Evolutionary conservation across 2,329 filamentous ascomycete species (phyloP).

Genomic region (Beauveria asiatica): DNA sequence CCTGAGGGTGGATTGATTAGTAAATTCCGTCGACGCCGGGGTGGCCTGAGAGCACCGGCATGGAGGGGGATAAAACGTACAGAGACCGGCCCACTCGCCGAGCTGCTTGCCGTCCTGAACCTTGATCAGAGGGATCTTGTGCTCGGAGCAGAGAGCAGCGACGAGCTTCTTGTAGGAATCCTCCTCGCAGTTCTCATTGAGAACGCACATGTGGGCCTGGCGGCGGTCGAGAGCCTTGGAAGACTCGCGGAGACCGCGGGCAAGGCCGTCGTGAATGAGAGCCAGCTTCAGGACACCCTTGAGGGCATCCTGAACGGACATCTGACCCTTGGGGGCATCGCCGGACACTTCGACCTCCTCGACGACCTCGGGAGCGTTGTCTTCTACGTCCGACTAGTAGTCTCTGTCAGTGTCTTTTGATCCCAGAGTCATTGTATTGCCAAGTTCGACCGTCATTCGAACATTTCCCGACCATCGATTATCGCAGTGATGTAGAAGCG

Average conservation of each 20-base stretch:
- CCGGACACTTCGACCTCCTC: conserved; percentile 94
- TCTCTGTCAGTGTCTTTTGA: conserved; percentile 10
- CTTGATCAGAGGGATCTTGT: conserved; percentile 99
- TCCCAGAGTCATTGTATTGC: not conserved
- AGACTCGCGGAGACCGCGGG: conserved; percentile 95
- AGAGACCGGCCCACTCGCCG: conserved; percentile 99
- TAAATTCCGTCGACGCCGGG: not conserved
- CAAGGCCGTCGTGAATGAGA: conserved; percentile 98
- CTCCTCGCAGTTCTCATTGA: conserved; percentile 99
- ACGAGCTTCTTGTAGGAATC: conserved; percentile 99
- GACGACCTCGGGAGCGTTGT: conserved; percentile 75
- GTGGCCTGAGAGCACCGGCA: not conserved
- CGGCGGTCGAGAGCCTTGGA: conserved; percentile 98
- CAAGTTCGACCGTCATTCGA: not conserved
- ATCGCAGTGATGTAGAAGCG: not conserved
- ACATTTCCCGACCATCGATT: not conserved
- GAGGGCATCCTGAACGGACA: conserved; percentile 96
- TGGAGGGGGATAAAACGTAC: conserved; percentile 51
- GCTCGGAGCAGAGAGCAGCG: conserved; percentile 95
- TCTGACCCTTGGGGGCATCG: conserved; percentile 86
- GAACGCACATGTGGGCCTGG: conserved; percentile 99
- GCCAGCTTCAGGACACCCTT: conserved; percentile 98
- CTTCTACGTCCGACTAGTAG: conserved; percentile 98
- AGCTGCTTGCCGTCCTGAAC: conserved; percentile 99
- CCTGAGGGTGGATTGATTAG: conserved; percentile 44